These are phyloP conservation scores for Fraxinus sp. DNA, from an alignment of 305 asterid genomes.

Conservation along the genomic window DNA sequence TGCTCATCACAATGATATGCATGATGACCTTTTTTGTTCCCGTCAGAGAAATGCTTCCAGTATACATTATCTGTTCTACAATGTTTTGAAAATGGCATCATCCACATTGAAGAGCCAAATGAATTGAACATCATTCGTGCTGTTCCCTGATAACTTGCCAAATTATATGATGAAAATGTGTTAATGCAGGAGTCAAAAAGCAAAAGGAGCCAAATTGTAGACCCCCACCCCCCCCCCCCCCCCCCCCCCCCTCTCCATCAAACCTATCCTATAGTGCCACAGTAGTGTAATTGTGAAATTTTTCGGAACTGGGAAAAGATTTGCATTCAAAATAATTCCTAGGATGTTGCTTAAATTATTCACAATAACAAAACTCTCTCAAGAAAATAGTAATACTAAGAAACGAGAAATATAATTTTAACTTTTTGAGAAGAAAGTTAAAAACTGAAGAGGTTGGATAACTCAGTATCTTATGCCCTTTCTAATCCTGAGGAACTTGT, in stretches of 20 bases:
- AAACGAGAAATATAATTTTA: slow-evolving; percentile 14
- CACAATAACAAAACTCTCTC: slow-evolving; percentile 10
- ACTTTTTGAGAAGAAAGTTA: slow-evolving; percentile 3
- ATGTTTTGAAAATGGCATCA: slow-evolving; percentile 89
- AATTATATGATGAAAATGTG: slow-evolving; percentile 38
- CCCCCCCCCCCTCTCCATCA: slow-evolving; percentile 1
- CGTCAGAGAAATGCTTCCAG: slow-evolving; percentile 68
- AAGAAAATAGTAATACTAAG: slow-evolving; percentile 16
- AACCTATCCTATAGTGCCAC: slow-evolving; percentile 15
- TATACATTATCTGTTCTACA: slow-evolving; percentile 76
- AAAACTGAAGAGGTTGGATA: slow-evolving; percentile 17
- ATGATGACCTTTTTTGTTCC: slow-evolving; percentile 54
- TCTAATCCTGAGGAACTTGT: slow-evolving; percentile 18
- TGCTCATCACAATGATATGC: slow-evolving; percentile 66
- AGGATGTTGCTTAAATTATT: not conserved
- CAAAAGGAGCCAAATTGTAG: not conserved
- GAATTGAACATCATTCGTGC: slow-evolving; percentile 98
- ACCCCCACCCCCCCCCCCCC: not conserved
- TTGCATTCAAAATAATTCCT: not conserved
- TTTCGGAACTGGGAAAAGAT: slow-evolving; percentile 4
- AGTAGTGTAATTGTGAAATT: slow-evolving; percentile 12
- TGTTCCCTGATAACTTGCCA: slow-evolving; percentile 94
- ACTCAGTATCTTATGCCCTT: slow-evolving; percentile 18
- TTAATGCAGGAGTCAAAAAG: slow-evolving; percentile 34
- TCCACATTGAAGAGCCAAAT: slow-evolving; percentile 93